phyloP scores from a whole-genome alignment of 108 stramenopile genomes.

The Asterionellopsis glacialis region DNA sequence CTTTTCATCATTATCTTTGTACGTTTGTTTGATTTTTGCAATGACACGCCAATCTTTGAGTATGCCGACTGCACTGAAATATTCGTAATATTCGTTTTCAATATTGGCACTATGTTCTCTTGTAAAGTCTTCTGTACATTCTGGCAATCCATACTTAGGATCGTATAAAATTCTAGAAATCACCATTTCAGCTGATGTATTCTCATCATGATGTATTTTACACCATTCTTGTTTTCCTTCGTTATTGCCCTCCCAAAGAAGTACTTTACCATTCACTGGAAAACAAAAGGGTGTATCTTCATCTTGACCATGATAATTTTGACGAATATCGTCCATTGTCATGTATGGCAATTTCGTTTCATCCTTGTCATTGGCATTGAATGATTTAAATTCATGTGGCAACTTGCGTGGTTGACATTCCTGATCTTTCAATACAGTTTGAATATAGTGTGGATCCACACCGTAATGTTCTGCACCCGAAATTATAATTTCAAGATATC shows the following conservation, averaged over 20 bases:
- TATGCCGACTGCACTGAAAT: neutral
- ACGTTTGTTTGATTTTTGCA: neutral
- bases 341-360: neutral
- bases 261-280: neutral
- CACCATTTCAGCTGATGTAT: too few relatives aligned
- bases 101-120: neutral
- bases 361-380: neutral
- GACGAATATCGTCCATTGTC: neutral
- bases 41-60: neutral
- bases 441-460: slow-evolving; percentile 11
- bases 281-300: neutral
- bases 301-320: neutral
- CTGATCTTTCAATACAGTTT: neutral
- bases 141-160: neutral
- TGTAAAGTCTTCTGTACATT: neutral
- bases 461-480: slow-evolving; percentile 16
- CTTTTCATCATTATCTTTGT: neutral
- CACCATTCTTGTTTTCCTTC: neutral
- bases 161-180: neutral
- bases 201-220: too few relatives aligned
- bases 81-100: neutral
- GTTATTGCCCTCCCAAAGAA: neutral
- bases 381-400: neutral
- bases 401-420: neutral
- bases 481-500: slow-evolving; percentile 16